Evolutionary conservation across 2,329 filamentous ascomycete species (phyloP).

Genomic region (Clarireedia homoeocarpa): DNA sequence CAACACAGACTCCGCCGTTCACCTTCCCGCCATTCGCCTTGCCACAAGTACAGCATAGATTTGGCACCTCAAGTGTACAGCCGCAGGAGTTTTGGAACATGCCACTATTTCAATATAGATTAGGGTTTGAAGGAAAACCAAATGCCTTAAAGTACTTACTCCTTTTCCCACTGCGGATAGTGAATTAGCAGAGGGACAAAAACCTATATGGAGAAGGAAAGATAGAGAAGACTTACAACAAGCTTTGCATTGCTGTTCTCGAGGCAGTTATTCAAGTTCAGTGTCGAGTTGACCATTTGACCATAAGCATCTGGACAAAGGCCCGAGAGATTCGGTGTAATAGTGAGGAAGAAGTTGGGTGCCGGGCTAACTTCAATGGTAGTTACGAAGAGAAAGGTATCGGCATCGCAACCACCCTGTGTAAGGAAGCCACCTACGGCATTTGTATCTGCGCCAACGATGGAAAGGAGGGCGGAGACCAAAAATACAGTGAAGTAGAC

Average conservation of each 20-base stretch:
- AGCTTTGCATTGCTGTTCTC: slow-evolving; percentile 3
- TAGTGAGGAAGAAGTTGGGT: not conserved
- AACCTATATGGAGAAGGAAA: too few species aligned
- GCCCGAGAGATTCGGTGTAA: not conserved
- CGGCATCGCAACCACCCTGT: not conserved
- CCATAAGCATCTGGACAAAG: not conserved
- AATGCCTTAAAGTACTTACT: not conserved
- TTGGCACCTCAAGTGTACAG: not conserved
- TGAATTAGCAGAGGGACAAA: not conserved
- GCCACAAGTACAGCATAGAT: not conserved
- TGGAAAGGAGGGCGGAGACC: not conserved
- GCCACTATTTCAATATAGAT: not conserved
- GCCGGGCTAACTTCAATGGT: not conserved
- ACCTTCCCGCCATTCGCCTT: not conserved
- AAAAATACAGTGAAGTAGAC: not conserved
- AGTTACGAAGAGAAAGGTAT: not conserved
- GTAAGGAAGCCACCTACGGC: not conserved
- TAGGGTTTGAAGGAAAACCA: not conserved
- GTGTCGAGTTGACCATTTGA: not conserved
- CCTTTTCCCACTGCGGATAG: not conserved
- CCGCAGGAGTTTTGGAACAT: slow-evolving; percentile 5
- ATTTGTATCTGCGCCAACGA: not conserved
- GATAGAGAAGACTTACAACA: not conserved
- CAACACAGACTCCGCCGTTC: not conserved
- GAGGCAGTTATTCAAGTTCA: slow-evolving; percentile 2